Evolutionary conservation across 768 basidiomycete genomes (phyloP).

Genomic region (Filobasidium wieringae): DNA sequence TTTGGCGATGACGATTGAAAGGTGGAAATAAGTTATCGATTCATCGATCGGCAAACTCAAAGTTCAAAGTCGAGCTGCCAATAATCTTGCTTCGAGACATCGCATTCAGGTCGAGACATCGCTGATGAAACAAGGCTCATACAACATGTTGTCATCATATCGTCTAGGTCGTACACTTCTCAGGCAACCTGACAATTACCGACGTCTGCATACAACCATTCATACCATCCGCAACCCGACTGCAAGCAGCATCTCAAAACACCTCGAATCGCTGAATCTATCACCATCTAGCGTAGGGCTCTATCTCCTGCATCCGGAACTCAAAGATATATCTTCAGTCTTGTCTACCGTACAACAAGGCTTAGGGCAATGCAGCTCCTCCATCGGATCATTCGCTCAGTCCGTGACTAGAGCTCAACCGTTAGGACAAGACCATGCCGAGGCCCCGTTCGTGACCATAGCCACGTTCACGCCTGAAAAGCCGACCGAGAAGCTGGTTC

Average conservation of each 20-base stretch:
- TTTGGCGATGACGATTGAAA: too few species aligned
- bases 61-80: too few species aligned
- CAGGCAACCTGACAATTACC: too few species aligned
- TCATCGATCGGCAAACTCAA: too few species aligned
- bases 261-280: not conserved
- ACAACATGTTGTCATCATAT: too few species aligned
- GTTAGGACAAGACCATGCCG: not conserved
- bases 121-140: too few species aligned
- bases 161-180: too few species aligned
- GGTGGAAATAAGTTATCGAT: too few species aligned
- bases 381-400: slow-evolving; percentile 7
- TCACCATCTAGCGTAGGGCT: not conserved
- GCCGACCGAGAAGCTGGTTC: not conserved
- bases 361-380: not conserved
- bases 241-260: not conserved
- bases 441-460: slow-evolving; percentile 2
- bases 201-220: not conserved
- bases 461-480: slow-evolving; percentile 10
- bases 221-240: not conserved
- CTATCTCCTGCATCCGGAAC: slow-evolving; percentile 11
- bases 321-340: slow-evolving; percentile 3
- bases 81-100: too few species aligned
- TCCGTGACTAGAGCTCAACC: not conserved
- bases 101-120: too few species aligned
- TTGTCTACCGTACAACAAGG: slow-evolving; percentile 1